Conservation (phyloP, 352 stramenopile genomes). For the Stramenopiles sp. region DNA sequence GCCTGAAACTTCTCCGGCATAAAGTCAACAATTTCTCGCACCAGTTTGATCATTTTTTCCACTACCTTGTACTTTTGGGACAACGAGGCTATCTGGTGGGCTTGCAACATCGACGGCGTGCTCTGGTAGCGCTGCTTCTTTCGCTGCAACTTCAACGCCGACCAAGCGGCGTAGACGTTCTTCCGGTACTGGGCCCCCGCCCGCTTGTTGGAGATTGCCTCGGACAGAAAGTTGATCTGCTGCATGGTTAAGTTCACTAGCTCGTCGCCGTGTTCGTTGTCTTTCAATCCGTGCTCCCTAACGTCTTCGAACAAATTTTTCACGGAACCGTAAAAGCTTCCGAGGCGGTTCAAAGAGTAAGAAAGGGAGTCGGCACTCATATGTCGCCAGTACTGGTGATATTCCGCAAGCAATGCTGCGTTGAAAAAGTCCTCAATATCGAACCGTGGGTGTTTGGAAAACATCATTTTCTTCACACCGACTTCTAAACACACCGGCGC, state of each 20-base stretch:
- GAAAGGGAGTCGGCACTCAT: not conserved
- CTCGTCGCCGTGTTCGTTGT: not conserved
- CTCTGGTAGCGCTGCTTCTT: not conserved
- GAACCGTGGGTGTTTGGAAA: not conserved
- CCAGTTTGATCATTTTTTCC: not conserved
- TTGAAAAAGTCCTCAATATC: not conserved
- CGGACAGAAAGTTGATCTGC: not conserved
- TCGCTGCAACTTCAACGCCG: not conserved
- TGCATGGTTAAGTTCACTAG: not conserved
- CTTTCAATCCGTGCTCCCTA: not conserved
- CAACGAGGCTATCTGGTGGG: not conserved
- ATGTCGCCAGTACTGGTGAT: not conserved
- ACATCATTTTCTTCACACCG: not conserved
- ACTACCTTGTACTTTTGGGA: not conserved
- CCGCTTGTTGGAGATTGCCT: not conserved
- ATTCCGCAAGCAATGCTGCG: not conserved
- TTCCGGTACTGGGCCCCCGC: not conserved
- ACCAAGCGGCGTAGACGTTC: not conserved
- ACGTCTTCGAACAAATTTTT: not conserved
- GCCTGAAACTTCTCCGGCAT: not conserved
- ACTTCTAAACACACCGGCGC: conserved; percentile 10
- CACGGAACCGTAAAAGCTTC: not conserved
- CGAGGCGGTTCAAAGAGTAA: not conserved
- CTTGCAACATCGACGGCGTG: not conserved
- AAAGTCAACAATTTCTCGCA: not conserved